These are phyloP conservation scores for Diaporthe sp. DNA, from an alignment of 2,329 filamentous ascomycete genomes.

Conservation along the genomic window DNA sequence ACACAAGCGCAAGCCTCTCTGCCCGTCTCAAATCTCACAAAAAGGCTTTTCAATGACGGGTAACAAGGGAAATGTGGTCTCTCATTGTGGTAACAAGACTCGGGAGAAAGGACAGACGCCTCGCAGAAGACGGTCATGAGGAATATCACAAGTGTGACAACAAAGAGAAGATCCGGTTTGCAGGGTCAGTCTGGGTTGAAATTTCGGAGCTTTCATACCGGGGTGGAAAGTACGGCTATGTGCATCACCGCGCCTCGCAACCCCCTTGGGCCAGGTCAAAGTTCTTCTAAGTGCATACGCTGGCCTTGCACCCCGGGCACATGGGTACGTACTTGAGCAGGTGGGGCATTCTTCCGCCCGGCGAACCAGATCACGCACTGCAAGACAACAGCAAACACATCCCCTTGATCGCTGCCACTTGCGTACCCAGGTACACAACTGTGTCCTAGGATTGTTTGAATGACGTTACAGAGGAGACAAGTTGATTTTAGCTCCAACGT, in stretches of 20 bases:
- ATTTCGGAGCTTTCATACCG: conserved; percentile 32
- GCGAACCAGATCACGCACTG: conserved; percentile 5
- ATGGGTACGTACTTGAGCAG: neutral
- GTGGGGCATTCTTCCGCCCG: neutral
- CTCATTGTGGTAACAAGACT: neutral
- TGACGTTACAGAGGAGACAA: neutral
- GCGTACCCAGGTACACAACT: neutral
- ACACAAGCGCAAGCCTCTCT: neutral
- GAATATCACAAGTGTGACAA: conserved; percentile 17
- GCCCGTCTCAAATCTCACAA: conserved; percentile 17
- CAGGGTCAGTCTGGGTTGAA: conserved; percentile 30
- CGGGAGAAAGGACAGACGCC: neutral
- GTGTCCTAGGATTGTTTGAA: neutral
- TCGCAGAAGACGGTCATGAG: neutral
- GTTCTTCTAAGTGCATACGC: neutral
- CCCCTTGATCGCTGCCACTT: neutral
- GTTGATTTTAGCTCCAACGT: neutral
- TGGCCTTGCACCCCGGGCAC: neutral
- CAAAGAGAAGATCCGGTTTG: conserved; percentile 7
- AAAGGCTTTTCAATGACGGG: neutral
- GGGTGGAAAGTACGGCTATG: conserved; percentile 26
- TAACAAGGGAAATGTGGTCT: neutral
- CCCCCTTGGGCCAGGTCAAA: no score
- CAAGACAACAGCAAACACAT: conserved; percentile 31
- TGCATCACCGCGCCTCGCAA: neutral